These are phyloP conservation scores for Talaromyces thailandensis DNA, from an alignment of 495 filamentous ascomycete genomes.

Conservation along the genomic window DNA sequence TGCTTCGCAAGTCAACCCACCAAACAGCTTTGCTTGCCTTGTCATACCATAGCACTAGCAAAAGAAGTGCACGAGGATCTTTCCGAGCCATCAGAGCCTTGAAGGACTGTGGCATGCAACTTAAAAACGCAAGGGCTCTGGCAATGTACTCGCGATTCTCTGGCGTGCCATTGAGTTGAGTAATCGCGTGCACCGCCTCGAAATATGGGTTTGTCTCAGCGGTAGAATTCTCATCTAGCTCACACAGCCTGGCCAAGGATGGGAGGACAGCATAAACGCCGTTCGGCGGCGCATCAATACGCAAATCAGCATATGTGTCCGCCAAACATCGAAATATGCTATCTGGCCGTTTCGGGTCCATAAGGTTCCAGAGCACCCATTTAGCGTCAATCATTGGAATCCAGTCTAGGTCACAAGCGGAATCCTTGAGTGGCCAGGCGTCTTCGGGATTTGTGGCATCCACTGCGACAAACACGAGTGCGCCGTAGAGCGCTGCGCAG, in stretches of 20 bases:
- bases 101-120: slow-evolving; percentile 10
- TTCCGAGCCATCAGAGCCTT: slow-evolving; percentile 14
- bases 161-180: neutral
- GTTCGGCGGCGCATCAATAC: slow-evolving; percentile 2
- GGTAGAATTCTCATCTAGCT: neutral
- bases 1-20: slow-evolving; percentile 25
- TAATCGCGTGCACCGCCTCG: slow-evolving; percentile 12
- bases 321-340: slow-evolving; percentile 26
- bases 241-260: neutral
- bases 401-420: slow-evolving; percentile 23
- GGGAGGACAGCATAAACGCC: neutral
- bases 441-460: slow-evolving; percentile 26
- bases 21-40: slow-evolving; percentile 17
- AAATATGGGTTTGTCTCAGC: slow-evolving; percentile 24
- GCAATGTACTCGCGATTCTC: slow-evolving; percentile 5
- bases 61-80: slow-evolving; percentile 30
- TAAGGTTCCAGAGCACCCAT: slow-evolving; percentile 21
- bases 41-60: slow-evolving; percentile 22
- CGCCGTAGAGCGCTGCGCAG: slow-evolving; percentile 27
- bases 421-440: slow-evolving; percentile 29
- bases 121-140: slow-evolving; percentile 13
- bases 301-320: slow-evolving; percentile 12
- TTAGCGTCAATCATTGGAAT: slow-evolving; percentile 24
- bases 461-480: slow-evolving; percentile 20
- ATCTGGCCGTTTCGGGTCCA: slow-evolving; percentile 25